Percentiles rank a stretch among this genome's conserved stretches.
These are phyloP conservation scores for Termitomyces sp. DNA, from an alignment of 768 basidiomycete genomes.

Conservation along the genomic window DNA sequence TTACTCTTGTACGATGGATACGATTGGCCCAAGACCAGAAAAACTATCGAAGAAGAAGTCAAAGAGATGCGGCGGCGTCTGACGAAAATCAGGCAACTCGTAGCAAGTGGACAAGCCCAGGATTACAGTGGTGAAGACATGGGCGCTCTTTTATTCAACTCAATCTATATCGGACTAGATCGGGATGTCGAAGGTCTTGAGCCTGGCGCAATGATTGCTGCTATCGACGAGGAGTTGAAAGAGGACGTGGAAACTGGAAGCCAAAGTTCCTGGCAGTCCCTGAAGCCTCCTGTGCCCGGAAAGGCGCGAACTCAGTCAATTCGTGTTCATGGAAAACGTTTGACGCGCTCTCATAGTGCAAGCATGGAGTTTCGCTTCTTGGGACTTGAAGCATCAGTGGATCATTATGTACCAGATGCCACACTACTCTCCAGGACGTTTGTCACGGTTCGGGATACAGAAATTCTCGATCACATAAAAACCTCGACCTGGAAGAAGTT, in stretches of 20 bases:
- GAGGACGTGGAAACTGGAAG: conserved; percentile 69
- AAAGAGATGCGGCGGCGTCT: conserved; percentile 83
- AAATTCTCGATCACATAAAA: conserved; percentile 96
- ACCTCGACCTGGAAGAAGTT: conserved; percentile 99
- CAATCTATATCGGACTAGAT: conserved; percentile 88
- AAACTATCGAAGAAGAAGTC: conserved; percentile 80
- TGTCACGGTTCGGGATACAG: conserved; percentile 63
- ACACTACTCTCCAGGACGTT: conserved; percentile 60
- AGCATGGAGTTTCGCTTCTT: conserved; percentile 80
- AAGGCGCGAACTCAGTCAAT: conserved; percentile 33
- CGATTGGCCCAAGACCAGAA: conserved; percentile 86
- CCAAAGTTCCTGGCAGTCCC: conserved; percentile 88
- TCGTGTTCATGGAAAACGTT: conserved; percentile 48
- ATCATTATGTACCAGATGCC: conserved; percentile 52
- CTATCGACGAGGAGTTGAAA: conserved; percentile 87
- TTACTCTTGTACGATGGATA: conserved; percentile 89
- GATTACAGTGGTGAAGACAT: conserved; percentile 72
- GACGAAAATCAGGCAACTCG: conserved; percentile 85
- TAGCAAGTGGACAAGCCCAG: conserved; percentile 84
- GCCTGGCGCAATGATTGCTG: conserved; percentile 72
- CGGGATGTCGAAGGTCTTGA: conserved; percentile 72
- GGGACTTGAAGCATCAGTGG: conserved; percentile 59
- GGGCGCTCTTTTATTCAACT: conserved; percentile 83
- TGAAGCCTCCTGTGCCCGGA: conserved; percentile 45
- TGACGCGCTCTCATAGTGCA: conserved; percentile 70